Percentiles rank a stretch among this genome's conserved stretches.
phyloP scores from a whole-genome alignment of 352 stramenopile genomes.

The Globisporangium megalacanthum region DNA sequence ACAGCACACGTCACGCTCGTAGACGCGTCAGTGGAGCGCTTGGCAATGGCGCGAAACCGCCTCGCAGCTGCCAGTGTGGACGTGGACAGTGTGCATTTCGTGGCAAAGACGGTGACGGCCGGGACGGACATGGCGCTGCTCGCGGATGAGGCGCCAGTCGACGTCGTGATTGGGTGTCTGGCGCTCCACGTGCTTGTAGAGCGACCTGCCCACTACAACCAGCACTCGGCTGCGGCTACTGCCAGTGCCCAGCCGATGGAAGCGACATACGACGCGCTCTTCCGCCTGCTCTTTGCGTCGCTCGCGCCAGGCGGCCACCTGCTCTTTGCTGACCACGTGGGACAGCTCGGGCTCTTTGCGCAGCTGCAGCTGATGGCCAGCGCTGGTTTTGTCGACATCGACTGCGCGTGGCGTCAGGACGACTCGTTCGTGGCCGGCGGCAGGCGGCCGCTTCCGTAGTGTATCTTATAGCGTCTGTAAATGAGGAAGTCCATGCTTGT shows the following conservation, averaged over 20 bases:
- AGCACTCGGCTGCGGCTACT: background rate
- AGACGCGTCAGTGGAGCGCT: conserved; percentile 47
- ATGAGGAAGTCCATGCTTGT: too few relatives aligned
- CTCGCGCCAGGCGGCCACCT: conserved; percentile 59
- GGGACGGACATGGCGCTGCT: conserved; percentile 5
- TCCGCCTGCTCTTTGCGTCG: conserved; percentile 43
- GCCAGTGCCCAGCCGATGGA: conserved; percentile 9
- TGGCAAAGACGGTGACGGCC: conserved; percentile 12
- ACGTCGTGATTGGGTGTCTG: conserved; percentile 59
- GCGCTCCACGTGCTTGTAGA: conserved; percentile 66
- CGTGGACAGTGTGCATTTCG: conserved; percentile 20
- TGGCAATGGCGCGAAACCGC: conserved; percentile 43
- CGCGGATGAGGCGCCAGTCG: conserved; percentile 21
- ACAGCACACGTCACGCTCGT: conserved; percentile 46
- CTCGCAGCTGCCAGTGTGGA: conserved; percentile 15
- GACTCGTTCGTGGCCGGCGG: conserved; percentile 73
- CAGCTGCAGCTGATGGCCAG: conserved; percentile 52
- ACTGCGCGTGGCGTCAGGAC: conserved; percentile 66
- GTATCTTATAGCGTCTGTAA: too few relatives aligned
- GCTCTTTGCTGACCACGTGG: conserved; percentile 69
- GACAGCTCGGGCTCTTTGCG: conserved; percentile 52
- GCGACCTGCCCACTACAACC: conserved; percentile 41
- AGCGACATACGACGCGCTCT: conserved; percentile 45
- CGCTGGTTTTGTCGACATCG: conserved; percentile 66
- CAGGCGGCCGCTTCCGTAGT: conserved; percentile 20